phyloP scores from a whole-genome alignment of 2,329 filamentous ascomycete genomes.

The Simplicillium sp. region DNA sequence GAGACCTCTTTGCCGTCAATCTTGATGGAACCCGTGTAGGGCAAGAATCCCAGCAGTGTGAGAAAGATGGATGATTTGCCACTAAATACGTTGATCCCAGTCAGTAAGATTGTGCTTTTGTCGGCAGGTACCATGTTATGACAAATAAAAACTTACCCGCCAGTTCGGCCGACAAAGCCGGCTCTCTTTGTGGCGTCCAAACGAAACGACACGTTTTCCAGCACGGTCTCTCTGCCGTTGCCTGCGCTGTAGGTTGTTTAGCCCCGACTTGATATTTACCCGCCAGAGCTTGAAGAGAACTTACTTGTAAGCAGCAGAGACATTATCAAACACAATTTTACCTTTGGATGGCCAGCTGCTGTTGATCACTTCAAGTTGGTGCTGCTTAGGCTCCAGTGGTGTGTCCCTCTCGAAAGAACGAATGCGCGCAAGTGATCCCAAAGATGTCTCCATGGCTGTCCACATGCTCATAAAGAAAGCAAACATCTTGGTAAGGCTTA shows the following conservation, averaged over 20 bases:
- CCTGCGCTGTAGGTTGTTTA: too few relatives aligned
- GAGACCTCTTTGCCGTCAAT: neutral
- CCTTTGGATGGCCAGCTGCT: conserved; percentile 1
- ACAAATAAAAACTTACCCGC: conserved; percentile 1
- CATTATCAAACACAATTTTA: conserved; percentile 1
- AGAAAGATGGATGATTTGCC: neutral
- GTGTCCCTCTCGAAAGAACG: neutral
- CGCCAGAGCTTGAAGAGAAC: neutral
- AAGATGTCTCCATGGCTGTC: conserved; percentile 1
- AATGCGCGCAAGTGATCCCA: conserved; percentile 2
- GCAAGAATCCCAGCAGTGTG: neutral
- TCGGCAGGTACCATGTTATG: too few relatives aligned
- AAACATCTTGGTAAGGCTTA: neutral
- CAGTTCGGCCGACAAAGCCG: conserved; percentile 1
- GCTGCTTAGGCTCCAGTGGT: neutral
- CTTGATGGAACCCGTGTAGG: neutral
- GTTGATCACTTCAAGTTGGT: neutral
- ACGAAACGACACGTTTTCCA: conserved; percentile 1
- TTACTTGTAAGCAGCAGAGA: conserved; percentile 4
- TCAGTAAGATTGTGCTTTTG: neutral
- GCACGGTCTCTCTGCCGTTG: neutral
- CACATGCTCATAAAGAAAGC: neutral
- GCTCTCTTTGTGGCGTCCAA: neutral
- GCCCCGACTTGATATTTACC: too few relatives aligned
- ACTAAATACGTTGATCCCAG: neutral